These are phyloP conservation scores for Trametes sanguinea DNA, from an alignment of 768 basidiomycete species.

Conservation along the genomic window DNA sequence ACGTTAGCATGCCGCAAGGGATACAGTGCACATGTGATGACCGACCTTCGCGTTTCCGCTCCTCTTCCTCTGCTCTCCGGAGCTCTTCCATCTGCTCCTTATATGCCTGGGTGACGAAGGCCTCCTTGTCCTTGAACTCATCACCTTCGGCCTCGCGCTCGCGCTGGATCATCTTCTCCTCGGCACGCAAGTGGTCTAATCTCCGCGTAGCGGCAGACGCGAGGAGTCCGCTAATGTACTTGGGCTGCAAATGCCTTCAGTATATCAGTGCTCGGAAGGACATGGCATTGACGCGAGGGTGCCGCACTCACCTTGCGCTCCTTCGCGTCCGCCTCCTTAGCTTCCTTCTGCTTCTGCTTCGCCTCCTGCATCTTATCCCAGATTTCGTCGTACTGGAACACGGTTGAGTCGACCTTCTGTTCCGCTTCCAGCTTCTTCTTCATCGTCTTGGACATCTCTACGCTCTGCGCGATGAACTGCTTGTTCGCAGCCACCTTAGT, in stretches of 20 bases:
- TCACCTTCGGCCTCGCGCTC: constrained; percentile 94
- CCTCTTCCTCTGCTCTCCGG: constrained; percentile 89
- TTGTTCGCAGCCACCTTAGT: constrained; percentile 51
- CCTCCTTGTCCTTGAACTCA: constrained; percentile 90
- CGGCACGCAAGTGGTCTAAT: constrained; percentile 87
- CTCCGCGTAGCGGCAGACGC: constrained; percentile 82
- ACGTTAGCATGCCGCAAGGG: background rate
- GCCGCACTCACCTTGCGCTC: constrained; percentile 68
- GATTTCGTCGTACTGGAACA: constrained; percentile 95
- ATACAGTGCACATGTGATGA: constrained; percentile 12
- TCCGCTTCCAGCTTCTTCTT: constrained; percentile 80
- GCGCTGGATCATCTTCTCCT: constrained; percentile 95
- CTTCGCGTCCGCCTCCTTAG: constrained; percentile 72
- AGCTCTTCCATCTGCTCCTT: constrained; percentile 96
- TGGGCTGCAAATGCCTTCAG: constrained; percentile 59
- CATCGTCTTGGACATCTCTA: constrained; percentile 60
- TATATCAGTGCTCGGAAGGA: constrained; percentile 21
- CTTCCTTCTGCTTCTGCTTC: constrained; percentile 70
- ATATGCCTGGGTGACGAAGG: constrained; percentile 98
- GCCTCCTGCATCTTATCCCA: constrained; percentile 95
- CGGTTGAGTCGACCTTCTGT: constrained; percentile 73
- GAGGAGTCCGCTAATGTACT: constrained; percentile 85
- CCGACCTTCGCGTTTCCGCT: constrained; percentile 83
- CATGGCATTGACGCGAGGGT: background rate
- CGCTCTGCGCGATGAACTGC: constrained; percentile 57